Evolutionary conservation across 805 yeast genomes (phyloP).

Genomic region (Myxozyma geophila): DNA sequence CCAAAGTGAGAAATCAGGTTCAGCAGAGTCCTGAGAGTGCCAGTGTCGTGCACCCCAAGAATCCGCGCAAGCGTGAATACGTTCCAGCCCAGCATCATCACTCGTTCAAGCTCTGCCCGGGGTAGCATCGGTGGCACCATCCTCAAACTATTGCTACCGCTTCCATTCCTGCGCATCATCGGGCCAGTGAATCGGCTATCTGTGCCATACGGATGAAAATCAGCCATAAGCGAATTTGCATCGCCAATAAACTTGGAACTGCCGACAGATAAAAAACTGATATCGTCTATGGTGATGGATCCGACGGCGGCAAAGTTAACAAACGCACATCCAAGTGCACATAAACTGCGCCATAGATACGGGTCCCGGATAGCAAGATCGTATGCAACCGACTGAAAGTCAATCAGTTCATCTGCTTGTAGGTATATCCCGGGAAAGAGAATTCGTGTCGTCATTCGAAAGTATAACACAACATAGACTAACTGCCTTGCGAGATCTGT

Average conservation of each 20-base stretch:
- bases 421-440: slow-evolving; percentile 20
- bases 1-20: slow-evolving; percentile 17
- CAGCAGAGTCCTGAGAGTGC: slow-evolving; percentile 10
- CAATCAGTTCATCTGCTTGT: slow-evolving; percentile 10
- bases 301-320: not conserved
- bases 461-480: slow-evolving; percentile 17
- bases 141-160: not conserved
- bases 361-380: slow-evolving; percentile 3
- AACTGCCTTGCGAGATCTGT: slow-evolving; percentile 15
- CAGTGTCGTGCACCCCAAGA: not conserved
- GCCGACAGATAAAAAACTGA: not conserved
- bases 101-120: slow-evolving; percentile 19
- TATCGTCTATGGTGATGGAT: not conserved
- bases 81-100: slow-evolving; percentile 27
- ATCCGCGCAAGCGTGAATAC: slow-evolving; percentile 18
- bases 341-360: slow-evolving; percentile 15
- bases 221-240: slow-evolving; percentile 1
- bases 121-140: not conserved
- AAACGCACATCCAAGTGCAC: slow-evolving; percentile 20
- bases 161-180: too few species aligned
- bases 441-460: slow-evolving; percentile 18
- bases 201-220: not conserved
- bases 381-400: slow-evolving; percentile 9
- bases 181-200: not conserved
- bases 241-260: not conserved